A percentile compares a stretch with the other conserved stretches of the same genome.
Conservation (phyloP, 345 rosid species). For the Eucalyptus curtisii region DNA sequence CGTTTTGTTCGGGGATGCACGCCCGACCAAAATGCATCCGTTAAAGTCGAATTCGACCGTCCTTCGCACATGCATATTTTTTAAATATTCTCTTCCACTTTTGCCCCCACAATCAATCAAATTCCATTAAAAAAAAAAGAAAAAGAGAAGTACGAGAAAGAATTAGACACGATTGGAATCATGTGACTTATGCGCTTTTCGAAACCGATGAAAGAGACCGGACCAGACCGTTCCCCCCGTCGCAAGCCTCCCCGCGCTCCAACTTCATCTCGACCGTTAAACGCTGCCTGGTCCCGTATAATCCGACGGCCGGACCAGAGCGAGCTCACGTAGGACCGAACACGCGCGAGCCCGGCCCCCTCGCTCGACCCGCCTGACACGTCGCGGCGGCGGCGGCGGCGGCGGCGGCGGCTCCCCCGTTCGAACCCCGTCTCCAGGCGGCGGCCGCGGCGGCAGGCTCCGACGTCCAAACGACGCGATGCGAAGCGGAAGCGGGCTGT, state of each 20-base stretch:
- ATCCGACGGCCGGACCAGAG: not conserved
- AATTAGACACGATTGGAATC: not conserved
- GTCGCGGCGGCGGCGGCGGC: not conserved
- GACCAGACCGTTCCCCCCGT: not conserved
- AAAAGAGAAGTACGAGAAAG: not conserved
- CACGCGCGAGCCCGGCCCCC: not conserved
- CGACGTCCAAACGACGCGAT: too few relatives aligned
- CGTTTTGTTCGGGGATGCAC: not conserved
- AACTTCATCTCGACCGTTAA: not conserved
- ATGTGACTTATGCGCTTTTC: not conserved
- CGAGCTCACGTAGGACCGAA: not conserved
- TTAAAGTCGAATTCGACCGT: not conserved
- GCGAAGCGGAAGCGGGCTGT: not conserved
- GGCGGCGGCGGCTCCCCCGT: too few relatives aligned
- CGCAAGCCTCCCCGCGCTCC: too few relatives aligned
- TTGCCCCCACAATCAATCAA: too few relatives aligned
- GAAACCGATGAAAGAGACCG: not conserved
- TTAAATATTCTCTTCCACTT: too few relatives aligned
- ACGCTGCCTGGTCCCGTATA: not conserved
- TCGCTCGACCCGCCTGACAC: not conserved
- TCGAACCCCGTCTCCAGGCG: not conserved
- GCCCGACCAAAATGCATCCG: not conserved
- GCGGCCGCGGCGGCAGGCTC: too few relatives aligned
- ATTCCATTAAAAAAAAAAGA: too few relatives aligned
- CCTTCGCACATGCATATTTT: not conserved